These are phyloP conservation scores for Trypanosoma theileri DNA, from an alignment of 208 protist species.

Conservation along the genomic window DNA sequence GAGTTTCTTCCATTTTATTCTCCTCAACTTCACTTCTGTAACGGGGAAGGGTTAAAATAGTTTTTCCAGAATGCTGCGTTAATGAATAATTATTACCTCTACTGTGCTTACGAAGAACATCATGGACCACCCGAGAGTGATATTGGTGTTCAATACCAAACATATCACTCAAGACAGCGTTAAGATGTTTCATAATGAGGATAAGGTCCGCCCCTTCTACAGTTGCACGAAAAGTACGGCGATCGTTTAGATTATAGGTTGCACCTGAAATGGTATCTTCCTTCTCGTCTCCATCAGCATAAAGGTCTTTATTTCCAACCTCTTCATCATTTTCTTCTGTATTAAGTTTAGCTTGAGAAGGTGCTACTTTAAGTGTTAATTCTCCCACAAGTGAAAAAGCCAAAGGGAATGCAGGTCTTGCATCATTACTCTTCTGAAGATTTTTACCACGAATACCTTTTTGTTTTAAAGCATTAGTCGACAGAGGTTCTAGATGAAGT, in stretches of 20 bases:
- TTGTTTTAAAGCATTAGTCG: background rate
- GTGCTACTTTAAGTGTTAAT: constrained; percentile 38
- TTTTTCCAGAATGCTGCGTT: background rate
- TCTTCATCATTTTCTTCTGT: constrained; percentile 4
- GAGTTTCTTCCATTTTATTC: background rate
- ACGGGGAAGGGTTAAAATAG: background rate
- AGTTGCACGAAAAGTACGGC: constrained; percentile 40
- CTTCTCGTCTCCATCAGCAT: constrained; percentile 12
- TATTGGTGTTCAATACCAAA: constrained; percentile 74
- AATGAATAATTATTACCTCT: background rate
- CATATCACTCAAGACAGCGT: constrained; percentile 69
- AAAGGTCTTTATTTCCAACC: background rate
- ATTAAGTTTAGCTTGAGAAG: background rate
- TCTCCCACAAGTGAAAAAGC: constrained; percentile 35
- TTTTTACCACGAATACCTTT: background rate
- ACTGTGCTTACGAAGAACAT: constrained; percentile 26
- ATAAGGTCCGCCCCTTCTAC: constrained; percentile 61
- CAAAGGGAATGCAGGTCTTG: constrained; percentile 7
- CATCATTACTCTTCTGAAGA: background rate
- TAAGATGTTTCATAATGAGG: constrained; percentile 71
- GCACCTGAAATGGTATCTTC: constrained; percentile 4
- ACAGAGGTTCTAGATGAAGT: constrained; percentile 34
- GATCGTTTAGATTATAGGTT: constrained; percentile 57
- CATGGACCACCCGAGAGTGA: constrained; percentile 29
- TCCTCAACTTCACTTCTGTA: constrained; percentile 23